Evolutionary conservation across 1,284 basidiomycete genomes (phyloP).

Genomic region (Pterulicium gracile): DNA sequence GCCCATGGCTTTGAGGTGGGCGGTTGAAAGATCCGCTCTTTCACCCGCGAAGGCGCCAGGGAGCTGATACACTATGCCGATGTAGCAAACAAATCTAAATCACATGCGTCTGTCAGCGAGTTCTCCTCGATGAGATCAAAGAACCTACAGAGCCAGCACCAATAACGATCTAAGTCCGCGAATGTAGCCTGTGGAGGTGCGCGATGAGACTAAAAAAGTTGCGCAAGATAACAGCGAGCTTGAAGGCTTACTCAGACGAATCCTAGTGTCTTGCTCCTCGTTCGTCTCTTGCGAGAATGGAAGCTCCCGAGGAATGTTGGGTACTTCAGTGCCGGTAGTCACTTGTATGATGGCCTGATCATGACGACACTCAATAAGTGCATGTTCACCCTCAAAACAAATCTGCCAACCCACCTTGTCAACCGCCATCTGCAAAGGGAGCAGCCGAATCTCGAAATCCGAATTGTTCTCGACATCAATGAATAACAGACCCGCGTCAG

Average conservation of each 20-base stretch:
- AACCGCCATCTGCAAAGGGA: constrained; percentile 72
- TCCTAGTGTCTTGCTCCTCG: constrained; percentile 39
- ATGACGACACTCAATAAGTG: constrained; percentile 4
- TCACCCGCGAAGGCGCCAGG: constrained; percentile 57
- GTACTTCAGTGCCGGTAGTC: constrained; percentile 38
- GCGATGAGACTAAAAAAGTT: constrained; percentile 9
- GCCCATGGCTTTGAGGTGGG: constrained; percentile 69
- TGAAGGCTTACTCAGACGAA: constrained; percentile 40
- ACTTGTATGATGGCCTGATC: constrained; percentile 58
- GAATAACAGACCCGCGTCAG: constrained; percentile 52
- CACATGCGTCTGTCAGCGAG: no score
- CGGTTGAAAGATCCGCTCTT: constrained; percentile 46
- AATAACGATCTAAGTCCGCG: constrained; percentile 49
- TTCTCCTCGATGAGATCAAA: neutral
- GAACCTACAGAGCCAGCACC: constrained; percentile 49
- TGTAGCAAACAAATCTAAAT: constrained; percentile 47
- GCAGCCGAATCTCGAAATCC: constrained; percentile 56
- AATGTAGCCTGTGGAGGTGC: constrained; percentile 37
- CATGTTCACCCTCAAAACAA: neutral
- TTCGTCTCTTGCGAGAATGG: constrained; percentile 63
- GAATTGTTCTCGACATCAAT: constrained; percentile 61
- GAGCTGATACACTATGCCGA: constrained; percentile 65
- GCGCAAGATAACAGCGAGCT: constrained; percentile 2
- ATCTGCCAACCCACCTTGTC: constrained; percentile 41
- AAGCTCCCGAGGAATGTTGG: constrained; percentile 58